A percentile compares a stretch with the other conserved stretches of the same genome.
These are phyloP conservation scores for Teratosphaeriaceae sp. DNA, from an alignment of 2,329 filamentous ascomycete species.

Conservation along the genomic window DNA sequence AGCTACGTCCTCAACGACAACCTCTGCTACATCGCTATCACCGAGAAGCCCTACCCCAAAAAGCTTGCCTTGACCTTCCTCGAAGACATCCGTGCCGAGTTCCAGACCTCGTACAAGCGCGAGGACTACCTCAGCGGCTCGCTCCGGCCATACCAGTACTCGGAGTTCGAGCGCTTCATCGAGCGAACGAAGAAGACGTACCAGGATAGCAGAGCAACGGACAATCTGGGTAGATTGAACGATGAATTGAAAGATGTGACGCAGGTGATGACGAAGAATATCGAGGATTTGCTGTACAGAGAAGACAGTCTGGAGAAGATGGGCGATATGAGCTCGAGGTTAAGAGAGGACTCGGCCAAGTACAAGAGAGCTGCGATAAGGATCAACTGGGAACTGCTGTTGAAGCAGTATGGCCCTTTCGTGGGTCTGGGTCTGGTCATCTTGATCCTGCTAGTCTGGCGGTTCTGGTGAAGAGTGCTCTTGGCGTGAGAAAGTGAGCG, in stretches of 20 bases:
- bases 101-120: conserved; percentile 74
- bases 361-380: conserved; percentile 86
- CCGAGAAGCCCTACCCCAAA: conserved; percentile 88
- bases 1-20: conserved; percentile 80
- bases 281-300: conserved; percentile 91
- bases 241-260: conserved; percentile 97
- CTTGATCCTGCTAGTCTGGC: conserved; percentile 81
- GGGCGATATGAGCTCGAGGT: conserved; percentile 76
- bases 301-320: conserved; percentile 93
- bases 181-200: conserved; percentile 88
- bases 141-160: conserved; percentile 89
- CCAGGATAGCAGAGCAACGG: conserved; percentile 80
- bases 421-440: conserved; percentile 75
- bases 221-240: conserved; percentile 92
- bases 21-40: conserved; percentile 89
- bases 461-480: conserved; percentile 67
- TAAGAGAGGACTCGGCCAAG: conserved; percentile 90
- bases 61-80: conserved; percentile 99
- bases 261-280: conserved; percentile 99
- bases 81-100: conserved; percentile 83
- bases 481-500: no score
- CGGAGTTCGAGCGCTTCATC: conserved; percentile 98
- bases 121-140: conserved; percentile 65
- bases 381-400: conserved; percentile 95
- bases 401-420: conserved; percentile 95